Evolutionary conservation across 257 asterid species (phyloP).

Genomic region (Gentiana dahurica): DNA sequence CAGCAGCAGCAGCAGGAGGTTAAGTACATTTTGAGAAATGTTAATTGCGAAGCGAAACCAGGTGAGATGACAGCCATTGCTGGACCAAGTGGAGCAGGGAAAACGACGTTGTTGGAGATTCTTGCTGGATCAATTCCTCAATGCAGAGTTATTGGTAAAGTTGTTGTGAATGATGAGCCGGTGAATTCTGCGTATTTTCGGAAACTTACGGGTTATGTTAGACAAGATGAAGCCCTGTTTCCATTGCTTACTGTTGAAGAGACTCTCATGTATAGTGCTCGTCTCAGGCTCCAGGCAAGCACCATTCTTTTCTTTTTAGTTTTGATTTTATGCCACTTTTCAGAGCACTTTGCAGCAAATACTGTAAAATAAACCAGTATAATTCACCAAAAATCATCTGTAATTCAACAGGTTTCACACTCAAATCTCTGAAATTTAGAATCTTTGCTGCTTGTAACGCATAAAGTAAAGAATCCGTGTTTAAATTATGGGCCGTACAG

Average conservation of each 20-base stretch:
- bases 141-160: constrained; percentile 22
- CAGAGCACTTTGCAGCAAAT: too few species aligned
- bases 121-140: constrained; percentile 39
- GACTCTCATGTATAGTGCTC: constrained; percentile 51
- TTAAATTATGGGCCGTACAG: too few species aligned
- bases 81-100: constrained; percentile 88
- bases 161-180: constrained; percentile 42
- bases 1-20: constrained; percentile 2
- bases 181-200: constrained; percentile 36
- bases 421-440: too few species aligned
- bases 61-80: constrained; percentile 70
- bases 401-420: too few species aligned
- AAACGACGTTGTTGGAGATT: constrained; percentile 60
- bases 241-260: constrained; percentile 75
- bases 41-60: constrained; percentile 46
- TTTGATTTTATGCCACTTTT: too few species aligned
- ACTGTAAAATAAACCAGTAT: too few species aligned
- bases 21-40: constrained; percentile 33
- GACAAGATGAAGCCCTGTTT: constrained; percentile 64
- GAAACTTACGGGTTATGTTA: constrained; percentile 53
- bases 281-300: constrained; percentile 33
- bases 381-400: too few species aligned
- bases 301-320: too few species aligned
- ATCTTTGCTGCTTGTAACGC: too few species aligned
- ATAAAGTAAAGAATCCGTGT: too few species aligned